Evolutionary conservation across 1,139 yeast genomes (phyloP), one percentile per base, ranked within the genome.

Genomic region (Lodderomyces oxycetoniae): DNA sequence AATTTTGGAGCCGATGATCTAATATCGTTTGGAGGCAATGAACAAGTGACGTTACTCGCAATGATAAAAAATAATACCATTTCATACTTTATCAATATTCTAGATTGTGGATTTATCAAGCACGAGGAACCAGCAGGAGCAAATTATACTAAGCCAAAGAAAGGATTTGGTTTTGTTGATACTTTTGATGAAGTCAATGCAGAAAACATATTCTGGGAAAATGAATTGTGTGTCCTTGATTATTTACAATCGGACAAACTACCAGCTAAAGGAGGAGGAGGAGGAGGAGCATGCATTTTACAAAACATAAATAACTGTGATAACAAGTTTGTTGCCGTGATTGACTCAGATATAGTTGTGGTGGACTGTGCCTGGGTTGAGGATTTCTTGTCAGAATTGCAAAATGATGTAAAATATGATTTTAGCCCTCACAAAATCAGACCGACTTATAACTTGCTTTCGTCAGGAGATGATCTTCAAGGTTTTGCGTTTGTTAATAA

Each of bases 151-250:
- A 54, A 49, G 27, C 68, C 70, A 1, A 42, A 37, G 14, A 47
- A 44, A 24, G 74, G 74, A 0, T 67, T 65, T 45, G 74, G 74
- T 0, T 67, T 52, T 40, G 40, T 64, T 13, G 66, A 61, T 26
- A 44, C 44, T 5, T 50, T 45, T 8, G 47, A 33, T 22, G 25
- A 27, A 7, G 19, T 21, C 8, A 36, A 35, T 16, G 31, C 33
- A 4, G 38, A 35, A 19, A 28, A 29, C 24, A 5, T 31, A 10
- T 45, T 45, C 30, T 42, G 50, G 48, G 31, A 38, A n/a, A 30
- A 34, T 12, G 46, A 50, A 22, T 40, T 48, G 15, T 16, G 39
- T 5, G 30, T 33, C 4, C 42, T 50, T 37, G 44, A 44, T 30
- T 27, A 35, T 16, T 34, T 52, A 16, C 42, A 44, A 13, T 33